Conservation (phyloP, 495 filamentous ascomycete genomes). For the Annulohypoxylon nitens region DNA sequence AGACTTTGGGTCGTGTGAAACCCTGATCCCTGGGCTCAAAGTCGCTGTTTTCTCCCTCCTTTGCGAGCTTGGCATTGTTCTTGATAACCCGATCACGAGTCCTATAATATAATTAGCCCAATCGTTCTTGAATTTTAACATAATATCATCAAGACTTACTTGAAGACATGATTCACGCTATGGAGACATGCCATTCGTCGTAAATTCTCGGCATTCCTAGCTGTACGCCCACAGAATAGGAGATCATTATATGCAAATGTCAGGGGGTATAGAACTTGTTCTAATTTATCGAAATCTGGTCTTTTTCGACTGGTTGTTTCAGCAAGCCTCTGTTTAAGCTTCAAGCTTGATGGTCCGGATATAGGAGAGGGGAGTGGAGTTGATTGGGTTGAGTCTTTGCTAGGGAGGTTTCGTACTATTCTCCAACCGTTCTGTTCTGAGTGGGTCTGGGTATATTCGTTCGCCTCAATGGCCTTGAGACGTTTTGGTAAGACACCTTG, state of each 20-base stretch:
- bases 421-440: conserved; percentile 57
- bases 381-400: conserved; percentile 40
- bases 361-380: conserved; percentile 47
- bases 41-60: conserved; percentile 66
- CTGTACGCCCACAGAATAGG: conserved; percentile 77
- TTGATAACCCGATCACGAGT: conserved; percentile 93
- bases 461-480: conserved; percentile 65
- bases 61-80: conserved; percentile 82
- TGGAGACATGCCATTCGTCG: conserved; percentile 84
- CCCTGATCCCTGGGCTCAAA: conserved; percentile 92
- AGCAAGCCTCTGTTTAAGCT: conserved; percentile 70
- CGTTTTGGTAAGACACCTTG: conserved; percentile 66
- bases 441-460: conserved; percentile 71
- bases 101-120: conserved; percentile 52
- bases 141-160: conserved; percentile 58
- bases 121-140: background rate
- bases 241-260: conserved; percentile 86
- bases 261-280: conserved; percentile 67
- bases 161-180: conserved; percentile 89
- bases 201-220: conserved; percentile 72
- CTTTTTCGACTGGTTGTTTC: conserved; percentile 51
- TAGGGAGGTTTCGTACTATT: conserved; percentile 54
- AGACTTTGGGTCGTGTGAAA: conserved; percentile 92
- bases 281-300: conserved; percentile 61
- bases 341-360: conserved; percentile 61